A percentile compares a stretch with the other conserved stretches of the same genome.
These are phyloP conservation scores for Artemisia princeps DNA, from an alignment of 140 eudicot species.

Conservation along the genomic window DNA sequence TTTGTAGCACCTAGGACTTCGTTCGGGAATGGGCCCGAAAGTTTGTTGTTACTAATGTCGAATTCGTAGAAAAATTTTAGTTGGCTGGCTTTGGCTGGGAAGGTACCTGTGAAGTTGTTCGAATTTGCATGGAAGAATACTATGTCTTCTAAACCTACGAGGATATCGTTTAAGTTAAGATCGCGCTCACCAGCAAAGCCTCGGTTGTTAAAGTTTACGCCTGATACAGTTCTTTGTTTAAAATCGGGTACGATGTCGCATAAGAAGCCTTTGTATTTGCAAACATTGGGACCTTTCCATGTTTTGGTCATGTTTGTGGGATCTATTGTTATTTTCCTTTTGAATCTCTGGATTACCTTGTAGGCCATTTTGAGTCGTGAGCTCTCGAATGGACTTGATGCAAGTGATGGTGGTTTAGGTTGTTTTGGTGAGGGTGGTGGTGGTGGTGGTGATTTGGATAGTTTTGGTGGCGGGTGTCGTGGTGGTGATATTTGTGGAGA, in stretches of 20 bases:
- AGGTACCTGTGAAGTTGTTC: conserved; percentile 40
- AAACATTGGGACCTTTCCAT: conserved; percentile 40
- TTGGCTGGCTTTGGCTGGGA: conserved; percentile 20
- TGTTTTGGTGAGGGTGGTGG: not conserved
- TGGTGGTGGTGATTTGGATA: not conserved
- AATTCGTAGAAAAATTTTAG: conserved; percentile 40
- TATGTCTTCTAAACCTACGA: conserved; percentile 34
- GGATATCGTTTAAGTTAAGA: conserved; percentile 29
- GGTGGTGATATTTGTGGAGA: not conserved
- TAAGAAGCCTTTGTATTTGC: conserved; percentile 36
- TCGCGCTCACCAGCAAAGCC: conserved; percentile 21
- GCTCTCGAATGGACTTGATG: conserved; percentile 22
- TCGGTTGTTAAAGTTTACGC: conserved; percentile 41
- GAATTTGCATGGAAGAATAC: conserved; percentile 58
- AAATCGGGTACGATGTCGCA: conserved; percentile 25
- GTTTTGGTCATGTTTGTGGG: conserved; percentile 30
- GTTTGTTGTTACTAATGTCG: conserved; percentile 50
- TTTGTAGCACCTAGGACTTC: conserved; percentile 21
- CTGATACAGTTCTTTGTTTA: conserved; percentile 23
- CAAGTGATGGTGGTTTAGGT: not conserved
- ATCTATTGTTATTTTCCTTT: conserved; percentile 26
- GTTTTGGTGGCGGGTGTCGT: not conserved
- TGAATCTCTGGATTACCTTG: conserved; percentile 16
- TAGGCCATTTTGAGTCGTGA: conserved; percentile 18
- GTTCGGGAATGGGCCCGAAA: conserved; percentile 36